These are phyloP conservation scores for Crucihimalaya himalaica DNA, from an alignment of 345 rosid species.

Conservation along the genomic window DNA sequence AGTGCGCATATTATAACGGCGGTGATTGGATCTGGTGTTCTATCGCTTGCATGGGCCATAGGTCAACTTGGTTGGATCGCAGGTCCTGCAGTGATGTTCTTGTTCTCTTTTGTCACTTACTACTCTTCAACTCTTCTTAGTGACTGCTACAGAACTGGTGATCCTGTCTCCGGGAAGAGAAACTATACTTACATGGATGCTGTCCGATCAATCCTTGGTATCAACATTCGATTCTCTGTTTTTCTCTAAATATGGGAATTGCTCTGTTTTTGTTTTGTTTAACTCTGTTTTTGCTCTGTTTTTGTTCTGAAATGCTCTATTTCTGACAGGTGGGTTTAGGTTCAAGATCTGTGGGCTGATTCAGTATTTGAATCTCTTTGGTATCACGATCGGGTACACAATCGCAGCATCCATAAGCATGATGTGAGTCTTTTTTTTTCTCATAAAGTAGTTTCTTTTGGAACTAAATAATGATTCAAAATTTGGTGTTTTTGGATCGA, in stretches of 20 bases:
- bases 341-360: constrained; percentile 63
- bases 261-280: background rate
- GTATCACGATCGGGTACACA: constrained; percentile 68
- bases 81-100: constrained; percentile 73
- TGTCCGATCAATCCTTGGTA: constrained; percentile 77
- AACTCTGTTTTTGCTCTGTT: too few species aligned
- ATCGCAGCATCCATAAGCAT: constrained; percentile 80
- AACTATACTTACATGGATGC: constrained; percentile 83
- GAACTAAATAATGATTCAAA: background rate
- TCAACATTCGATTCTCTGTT: background rate
- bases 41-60: constrained; percentile 82
- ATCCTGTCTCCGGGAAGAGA: constrained; percentile 61
- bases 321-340: constrained; percentile 60
- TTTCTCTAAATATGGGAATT: too few species aligned
- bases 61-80: constrained; percentile 92
- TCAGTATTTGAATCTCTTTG: constrained; percentile 73
- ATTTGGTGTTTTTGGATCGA: background rate
- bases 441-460: background rate
- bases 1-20: constrained; percentile 88
- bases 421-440: constrained; percentile 51
- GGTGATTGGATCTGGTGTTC: constrained; percentile 85
- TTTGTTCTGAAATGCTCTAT: constrained; percentile 11
- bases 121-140: constrained; percentile 70
- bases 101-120: constrained; percentile 72
- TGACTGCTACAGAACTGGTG: constrained; percentile 68